Conservation (phyloP, 805 yeast genomes). For the Sungouiella blattae region DNA sequence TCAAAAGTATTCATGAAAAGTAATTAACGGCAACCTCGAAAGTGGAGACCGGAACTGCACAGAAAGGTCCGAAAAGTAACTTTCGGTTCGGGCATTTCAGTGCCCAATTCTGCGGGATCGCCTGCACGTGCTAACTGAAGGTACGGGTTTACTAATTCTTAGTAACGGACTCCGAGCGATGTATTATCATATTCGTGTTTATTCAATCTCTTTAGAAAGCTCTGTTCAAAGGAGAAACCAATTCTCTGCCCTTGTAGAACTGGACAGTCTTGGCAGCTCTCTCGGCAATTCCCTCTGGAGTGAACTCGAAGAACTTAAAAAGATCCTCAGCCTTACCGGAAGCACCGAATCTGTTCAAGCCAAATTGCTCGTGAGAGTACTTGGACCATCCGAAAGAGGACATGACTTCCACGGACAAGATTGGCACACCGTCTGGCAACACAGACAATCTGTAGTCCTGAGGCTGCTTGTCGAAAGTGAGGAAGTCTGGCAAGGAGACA, state of each 20-base stretch:
- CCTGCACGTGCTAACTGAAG: too few species aligned
- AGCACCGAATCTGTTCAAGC: constrained; percentile 94
- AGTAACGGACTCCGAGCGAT: too few species aligned
- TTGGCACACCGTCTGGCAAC: constrained; percentile 92
- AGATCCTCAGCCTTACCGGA: constrained; percentile 86
- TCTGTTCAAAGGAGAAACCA: constrained; percentile 71
- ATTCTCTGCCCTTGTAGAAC: constrained; percentile 74
- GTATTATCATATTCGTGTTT: too few species aligned
- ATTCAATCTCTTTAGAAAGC: constrained; percentile 67
- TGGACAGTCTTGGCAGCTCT: constrained; percentile 77
- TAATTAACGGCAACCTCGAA: too few species aligned
- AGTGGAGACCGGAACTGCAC: too few species aligned
- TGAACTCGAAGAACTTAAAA: constrained; percentile 84
- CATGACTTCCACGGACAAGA: constrained; percentile 90
- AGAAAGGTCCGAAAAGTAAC: too few species aligned
- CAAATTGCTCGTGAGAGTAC: constrained; percentile 95
- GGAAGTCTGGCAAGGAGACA: constrained; percentile 91
- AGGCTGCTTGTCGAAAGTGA: constrained; percentile 82
- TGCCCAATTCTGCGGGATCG: too few species aligned
- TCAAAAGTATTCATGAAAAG: too few species aligned
- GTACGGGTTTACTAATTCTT: too few species aligned
- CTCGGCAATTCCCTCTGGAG: constrained; percentile 86
- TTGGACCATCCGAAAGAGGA: constrained; percentile 89
- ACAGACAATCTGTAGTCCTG: constrained; percentile 78
- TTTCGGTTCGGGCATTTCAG: too few species aligned